These are phyloP conservation scores for Evansstolkia leycettana DNA, from an alignment of 495 filamentous ascomycete species.

Conservation along the genomic window DNA sequence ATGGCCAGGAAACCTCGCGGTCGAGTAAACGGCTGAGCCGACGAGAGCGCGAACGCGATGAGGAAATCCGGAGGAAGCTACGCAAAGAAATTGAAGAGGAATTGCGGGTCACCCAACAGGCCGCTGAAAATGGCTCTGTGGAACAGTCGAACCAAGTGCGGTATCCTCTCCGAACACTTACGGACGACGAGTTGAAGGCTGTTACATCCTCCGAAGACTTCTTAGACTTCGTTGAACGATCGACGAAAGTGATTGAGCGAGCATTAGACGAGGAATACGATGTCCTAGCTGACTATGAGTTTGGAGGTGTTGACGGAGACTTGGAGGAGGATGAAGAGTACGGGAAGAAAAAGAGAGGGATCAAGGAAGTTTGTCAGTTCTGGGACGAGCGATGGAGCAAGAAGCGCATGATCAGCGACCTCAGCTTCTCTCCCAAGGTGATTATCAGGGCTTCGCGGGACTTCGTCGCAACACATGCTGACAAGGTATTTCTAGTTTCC, in stretches of 20 bases:
- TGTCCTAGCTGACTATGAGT: conserved; percentile 85
- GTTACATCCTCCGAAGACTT: conserved; percentile 90
- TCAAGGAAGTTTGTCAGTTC: conserved; percentile 84
- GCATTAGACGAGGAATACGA: conserved; percentile 91
- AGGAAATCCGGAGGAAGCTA: conserved; percentile 76
- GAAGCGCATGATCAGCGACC: conserved; percentile 87
- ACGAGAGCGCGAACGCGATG: conserved; percentile 67
- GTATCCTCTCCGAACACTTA: conserved; percentile 73
- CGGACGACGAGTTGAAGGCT: conserved; percentile 76
- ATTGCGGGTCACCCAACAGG: conserved; percentile 52
- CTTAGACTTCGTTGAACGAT: conserved; percentile 86
- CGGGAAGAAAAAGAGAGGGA: conserved; percentile 64
- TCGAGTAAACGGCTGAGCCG: conserved; percentile 56
- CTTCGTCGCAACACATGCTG: conserved; percentile 6
- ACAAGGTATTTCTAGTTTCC: conserved; percentile 45
- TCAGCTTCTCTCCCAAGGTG: conserved; percentile 87
- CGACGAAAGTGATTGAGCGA: conserved; percentile 93
- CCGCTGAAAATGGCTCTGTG: conserved; percentile 37
- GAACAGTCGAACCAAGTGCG: conserved; percentile 35
- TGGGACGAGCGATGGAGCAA: conserved; percentile 93
- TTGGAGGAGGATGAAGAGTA: conserved; percentile 78
- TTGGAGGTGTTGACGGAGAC: conserved; percentile 52
- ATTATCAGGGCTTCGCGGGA: not conserved
- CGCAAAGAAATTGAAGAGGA: conserved; percentile 89
- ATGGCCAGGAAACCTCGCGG: conserved; percentile 32